Evolutionary conservation across 352 stramenopile genomes (phyloP), one percentile per base, ranked within the genome.

Genomic region (Phytophthora hibernalis): DNA sequence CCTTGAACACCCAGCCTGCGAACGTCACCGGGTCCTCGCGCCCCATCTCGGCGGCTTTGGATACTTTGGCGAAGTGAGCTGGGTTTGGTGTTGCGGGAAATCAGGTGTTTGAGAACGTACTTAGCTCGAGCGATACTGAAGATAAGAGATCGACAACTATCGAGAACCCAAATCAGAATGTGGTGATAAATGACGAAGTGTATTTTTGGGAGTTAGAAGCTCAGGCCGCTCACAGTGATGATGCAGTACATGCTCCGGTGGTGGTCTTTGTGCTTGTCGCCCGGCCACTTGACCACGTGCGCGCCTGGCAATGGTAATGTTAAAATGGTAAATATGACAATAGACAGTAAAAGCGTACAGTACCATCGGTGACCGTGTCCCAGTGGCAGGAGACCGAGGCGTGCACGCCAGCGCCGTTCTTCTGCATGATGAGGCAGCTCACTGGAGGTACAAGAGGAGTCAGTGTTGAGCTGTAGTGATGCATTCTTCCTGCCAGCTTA

Each of bases 341-440:
- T 31, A 26, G 2, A 31, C 18, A 42, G 22, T 2, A 49, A 26
- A 5, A 54, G 48, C 18, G 26, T 71, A n/a, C n/a, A n/a, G n/a
- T n/a, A 87, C 94, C 95, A 57, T 98, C 93, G 18, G 82, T 97
- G 65, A 83, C 86, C 1, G 85, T 95, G 64, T 98, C 93, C 92
- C 92, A 97, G 58, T 95, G 94, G 30, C 90, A 97, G 12, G 89
- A 97, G 47, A 97, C 85, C 11, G 87, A 80, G 9, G 90, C 77
- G 61, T 98, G 92, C 11, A 98, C 76, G 16, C 93, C 93, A 2
- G 93, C 92, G 48, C 93, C 93, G 65, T 98, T 98, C 72, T 97
- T 97, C 70, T 98, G 93, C 85, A 98, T 97, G 70, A 98, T 95
- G 8, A 96, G 68, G 54, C 86, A 96, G 55, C 90, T 97, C 40